A percentile compares a stretch with the other conserved stretches of the same genome.
Conservation (phyloP, 129 eudicot species). For the Flaveria bidentis region DNA sequence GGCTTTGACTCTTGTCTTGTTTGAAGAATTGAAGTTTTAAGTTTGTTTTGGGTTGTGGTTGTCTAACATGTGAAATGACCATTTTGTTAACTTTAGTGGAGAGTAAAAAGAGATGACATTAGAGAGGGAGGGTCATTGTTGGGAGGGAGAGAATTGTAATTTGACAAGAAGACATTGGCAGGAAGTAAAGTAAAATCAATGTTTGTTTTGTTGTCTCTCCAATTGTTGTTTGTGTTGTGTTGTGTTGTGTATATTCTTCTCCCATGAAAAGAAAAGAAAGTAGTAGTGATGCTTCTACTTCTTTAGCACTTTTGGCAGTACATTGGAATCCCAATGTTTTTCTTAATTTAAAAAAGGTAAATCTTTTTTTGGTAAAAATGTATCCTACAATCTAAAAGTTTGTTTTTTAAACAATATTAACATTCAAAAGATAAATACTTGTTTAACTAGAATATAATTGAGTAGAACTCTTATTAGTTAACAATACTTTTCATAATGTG, state of each 20-base stretch:
- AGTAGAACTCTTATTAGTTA: too few relatives aligned
- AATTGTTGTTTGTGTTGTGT: background rate
- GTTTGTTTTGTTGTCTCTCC: slow-evolving; percentile 40
- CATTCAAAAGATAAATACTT: background rate
- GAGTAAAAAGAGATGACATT: slow-evolving; percentile 4
- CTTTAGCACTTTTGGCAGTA: slow-evolving; percentile 32
- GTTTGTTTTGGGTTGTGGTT: slow-evolving; percentile 28
- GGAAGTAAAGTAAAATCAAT: slow-evolving; percentile 27
- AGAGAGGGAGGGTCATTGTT: slow-evolving; percentile 17
- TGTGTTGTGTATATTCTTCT: slow-evolving; percentile 13
- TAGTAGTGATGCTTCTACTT: slow-evolving; percentile 27
- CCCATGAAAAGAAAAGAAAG: slow-evolving; percentile 7
- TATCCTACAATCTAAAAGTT: background rate
- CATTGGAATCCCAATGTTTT: slow-evolving; percentile 38
- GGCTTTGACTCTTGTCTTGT: slow-evolving; percentile 14
- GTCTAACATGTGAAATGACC: slow-evolving; percentile 41
- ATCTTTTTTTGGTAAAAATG: background rate
- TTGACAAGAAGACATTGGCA: slow-evolving; percentile 30
- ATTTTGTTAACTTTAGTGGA: slow-evolving; percentile 34
- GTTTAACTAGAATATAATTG: too few relatives aligned
- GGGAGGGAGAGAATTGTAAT: slow-evolving; percentile 27
- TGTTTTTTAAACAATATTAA: background rate
- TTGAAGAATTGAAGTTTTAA: slow-evolving; percentile 29
- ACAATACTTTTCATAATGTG: too few relatives aligned
- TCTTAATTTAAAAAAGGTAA: background rate